These are phyloP conservation scores for Penicillium sp. DNA, from an alignment of 2,329 filamentous ascomycete genomes.

Conservation along the genomic window DNA sequence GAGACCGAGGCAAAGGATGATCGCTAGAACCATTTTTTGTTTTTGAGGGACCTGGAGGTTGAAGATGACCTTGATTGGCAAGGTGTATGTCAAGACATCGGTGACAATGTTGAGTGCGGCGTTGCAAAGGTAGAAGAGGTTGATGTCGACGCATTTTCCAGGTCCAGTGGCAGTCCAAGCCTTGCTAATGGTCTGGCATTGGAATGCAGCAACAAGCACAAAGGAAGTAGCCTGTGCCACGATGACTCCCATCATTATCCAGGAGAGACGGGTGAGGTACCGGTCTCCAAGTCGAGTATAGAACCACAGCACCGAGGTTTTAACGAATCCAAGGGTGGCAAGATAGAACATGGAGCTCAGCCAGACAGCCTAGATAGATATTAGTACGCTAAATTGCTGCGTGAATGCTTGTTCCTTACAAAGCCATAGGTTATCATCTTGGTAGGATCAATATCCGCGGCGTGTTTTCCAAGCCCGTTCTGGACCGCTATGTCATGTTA, in stretches of 20 bases:
- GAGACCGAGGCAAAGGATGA: constrained; percentile 55
- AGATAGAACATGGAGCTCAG: constrained; percentile 55
- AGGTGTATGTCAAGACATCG: constrained; percentile 57
- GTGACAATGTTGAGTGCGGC: constrained; percentile 63
- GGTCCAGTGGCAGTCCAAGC: constrained; percentile 41
- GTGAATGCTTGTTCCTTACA: constrained; percentile 7
- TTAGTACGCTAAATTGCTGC: neutral
- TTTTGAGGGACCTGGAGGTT: constrained; percentile 49
- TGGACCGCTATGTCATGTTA: constrained; percentile 18
- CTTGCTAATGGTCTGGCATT: constrained; percentile 44
- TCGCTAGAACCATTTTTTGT: constrained; percentile 50
- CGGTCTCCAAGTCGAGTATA: constrained; percentile 49
- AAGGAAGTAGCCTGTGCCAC: constrained; percentile 44
- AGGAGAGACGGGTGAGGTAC: constrained; percentile 37
- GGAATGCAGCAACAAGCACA: constrained; percentile 48
- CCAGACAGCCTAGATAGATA: constrained; percentile 42
- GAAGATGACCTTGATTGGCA: constrained; percentile 54
- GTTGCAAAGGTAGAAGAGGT: constrained; percentile 54
- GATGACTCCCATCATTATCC: constrained; percentile 46
- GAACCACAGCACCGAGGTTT: constrained; percentile 50
- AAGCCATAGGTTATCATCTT: constrained; percentile 20
- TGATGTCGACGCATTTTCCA: constrained; percentile 51
- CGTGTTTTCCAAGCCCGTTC: constrained; percentile 23
- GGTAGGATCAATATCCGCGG: constrained; percentile 10
- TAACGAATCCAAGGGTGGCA: constrained; percentile 50